Conservation (phyloP, 345 rosid genomes). For the Eutrema yunnanense region DNA sequence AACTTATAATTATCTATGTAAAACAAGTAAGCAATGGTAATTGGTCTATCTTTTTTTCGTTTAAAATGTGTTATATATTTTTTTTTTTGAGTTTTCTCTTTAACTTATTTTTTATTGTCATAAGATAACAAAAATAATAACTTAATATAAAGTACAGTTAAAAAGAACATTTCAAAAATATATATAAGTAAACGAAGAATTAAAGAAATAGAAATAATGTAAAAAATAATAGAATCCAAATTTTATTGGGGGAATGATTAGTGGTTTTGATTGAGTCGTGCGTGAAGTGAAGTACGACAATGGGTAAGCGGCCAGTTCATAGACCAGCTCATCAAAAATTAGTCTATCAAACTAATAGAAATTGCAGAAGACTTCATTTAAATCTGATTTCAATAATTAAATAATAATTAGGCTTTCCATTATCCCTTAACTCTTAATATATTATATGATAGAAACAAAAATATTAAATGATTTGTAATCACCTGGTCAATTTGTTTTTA, state of each 20-base stretch:
- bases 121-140: too few species aligned
- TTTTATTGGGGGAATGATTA: background rate
- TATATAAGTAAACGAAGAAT: background rate
- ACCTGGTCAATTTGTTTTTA: background rate
- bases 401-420: background rate
- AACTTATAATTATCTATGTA: background rate
- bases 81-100: too few species aligned
- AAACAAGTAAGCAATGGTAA: background rate
- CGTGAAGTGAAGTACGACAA: slow-evolving; percentile 20
- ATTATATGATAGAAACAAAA: background rate
- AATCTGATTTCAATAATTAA: background rate
- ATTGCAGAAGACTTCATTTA: background rate
- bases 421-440: background rate
- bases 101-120: too few species aligned
- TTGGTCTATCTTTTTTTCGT: too few species aligned
- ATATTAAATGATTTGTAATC: background rate
- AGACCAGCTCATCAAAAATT: slow-evolving; percentile 25
- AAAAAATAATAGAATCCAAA: background rate
- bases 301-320: slow-evolving; percentile 22
- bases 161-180: background rate
- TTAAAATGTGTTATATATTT: too few species aligned
- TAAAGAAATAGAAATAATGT: background rate
- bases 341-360: background rate
- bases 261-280: slow-evolving; percentile 19
- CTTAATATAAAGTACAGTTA: background rate